Percentiles rank a stretch among this genome's conserved stretches.
Evolutionary conservation across 2,329 filamentous ascomycete species (phyloP).

Genomic region (Biscogniauxia marginata): DNA sequence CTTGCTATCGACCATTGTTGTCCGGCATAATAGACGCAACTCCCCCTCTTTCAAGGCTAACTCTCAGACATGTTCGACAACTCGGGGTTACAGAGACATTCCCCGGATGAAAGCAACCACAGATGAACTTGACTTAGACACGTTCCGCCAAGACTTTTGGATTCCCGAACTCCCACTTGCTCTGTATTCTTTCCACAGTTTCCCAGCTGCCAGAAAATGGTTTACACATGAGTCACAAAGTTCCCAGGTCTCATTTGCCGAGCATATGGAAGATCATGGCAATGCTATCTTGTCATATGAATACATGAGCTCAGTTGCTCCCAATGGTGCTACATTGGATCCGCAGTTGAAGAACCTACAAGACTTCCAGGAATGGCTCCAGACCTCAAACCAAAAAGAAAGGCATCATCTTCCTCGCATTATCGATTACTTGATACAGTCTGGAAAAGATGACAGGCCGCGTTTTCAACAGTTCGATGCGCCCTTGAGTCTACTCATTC

Average conservation of each 20-base stretch:
- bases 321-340: not conserved
- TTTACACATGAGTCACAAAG: conserved; percentile 16
- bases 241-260: conserved; percentile 12
- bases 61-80: not conserved
- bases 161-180: conserved; percentile 18
- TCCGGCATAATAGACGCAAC: not conserved
- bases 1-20: too few species aligned
- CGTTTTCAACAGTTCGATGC: conserved; percentile 58
- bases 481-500: conserved; percentile 63
- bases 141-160: conserved; percentile 23
- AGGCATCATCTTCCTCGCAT: conserved; percentile 14
- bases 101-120: conserved; percentile 4
- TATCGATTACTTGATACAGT: conserved; percentile 26
- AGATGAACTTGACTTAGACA: conserved; percentile 17
- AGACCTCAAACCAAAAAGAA: conserved; percentile 1
- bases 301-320: conserved; percentile 11
- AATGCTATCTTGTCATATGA: conserved; percentile 30
- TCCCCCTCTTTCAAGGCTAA: not conserved
- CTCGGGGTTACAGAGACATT: not conserved
- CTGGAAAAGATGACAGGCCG: conserved; percentile 17
- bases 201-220: conserved; percentile 26
- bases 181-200: conserved; percentile 5
- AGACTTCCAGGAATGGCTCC: conserved; percentile 22
- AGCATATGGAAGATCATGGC: conserved; percentile 20
- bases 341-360: conserved; percentile 3